Conservation (phyloP, 495 filamentous ascomycete species). For the Chaetomidium leptoderma region DNA sequence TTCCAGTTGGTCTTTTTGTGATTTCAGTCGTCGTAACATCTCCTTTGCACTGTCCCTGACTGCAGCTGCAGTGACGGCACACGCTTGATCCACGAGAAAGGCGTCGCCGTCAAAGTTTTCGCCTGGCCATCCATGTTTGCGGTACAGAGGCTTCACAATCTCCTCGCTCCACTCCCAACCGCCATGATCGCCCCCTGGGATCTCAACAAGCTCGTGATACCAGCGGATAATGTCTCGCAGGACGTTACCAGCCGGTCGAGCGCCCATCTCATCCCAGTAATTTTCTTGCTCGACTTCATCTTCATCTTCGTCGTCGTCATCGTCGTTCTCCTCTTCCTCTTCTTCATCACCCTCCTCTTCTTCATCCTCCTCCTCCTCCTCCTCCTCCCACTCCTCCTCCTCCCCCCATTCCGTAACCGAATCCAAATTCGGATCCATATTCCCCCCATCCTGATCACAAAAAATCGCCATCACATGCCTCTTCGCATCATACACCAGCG, state of each 20-base stretch:
- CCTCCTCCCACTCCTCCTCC: not conserved
- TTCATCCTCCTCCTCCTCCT: not conserved
- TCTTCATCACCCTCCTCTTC: not conserved
- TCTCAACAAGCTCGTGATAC: conserved; percentile 5
- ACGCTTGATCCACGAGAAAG: conserved; percentile 5
- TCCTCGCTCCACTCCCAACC: not conserved
- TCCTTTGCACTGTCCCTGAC: not conserved
- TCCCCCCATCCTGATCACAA: conserved; percentile 11
- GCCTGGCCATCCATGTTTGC: conserved; percentile 21
- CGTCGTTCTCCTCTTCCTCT: not conserved
- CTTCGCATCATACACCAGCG: conserved; percentile 25
- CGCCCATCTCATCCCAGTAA: conserved; percentile 15
- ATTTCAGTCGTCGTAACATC: too few relatives aligned
- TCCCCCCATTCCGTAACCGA: not conserved
- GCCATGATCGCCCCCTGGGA: not conserved
- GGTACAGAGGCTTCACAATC: conserved; percentile 6
- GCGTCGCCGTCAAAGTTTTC: conserved; percentile 18
- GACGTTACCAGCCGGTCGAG: conserved; percentile 21
- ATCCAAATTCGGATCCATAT: conserved; percentile 12
- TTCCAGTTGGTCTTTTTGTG: not conserved
- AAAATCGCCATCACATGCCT: conserved; percentile 21
- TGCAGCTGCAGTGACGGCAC: not conserved
- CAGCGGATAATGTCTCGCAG: conserved; percentile 20
- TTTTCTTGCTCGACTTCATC: not conserved
- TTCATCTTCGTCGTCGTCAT: not conserved